Evolutionary conservation across 2,329 filamentous ascomycete genomes (phyloP).

Genomic region (Neobulgaria alba): DNA sequence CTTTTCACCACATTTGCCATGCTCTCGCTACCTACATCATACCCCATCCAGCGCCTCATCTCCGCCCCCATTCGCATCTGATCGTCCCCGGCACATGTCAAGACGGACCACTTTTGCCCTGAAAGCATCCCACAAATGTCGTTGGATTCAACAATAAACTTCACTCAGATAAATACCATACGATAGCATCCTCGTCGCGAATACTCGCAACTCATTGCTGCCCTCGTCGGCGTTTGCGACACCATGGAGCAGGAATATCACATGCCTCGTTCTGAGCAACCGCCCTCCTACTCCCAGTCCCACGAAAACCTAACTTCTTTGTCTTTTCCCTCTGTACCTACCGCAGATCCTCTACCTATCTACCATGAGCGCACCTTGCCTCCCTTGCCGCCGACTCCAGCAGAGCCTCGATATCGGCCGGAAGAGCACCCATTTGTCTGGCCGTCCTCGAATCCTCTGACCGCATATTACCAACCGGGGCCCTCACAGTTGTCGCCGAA

Average conservation of each 20-base stretch:
- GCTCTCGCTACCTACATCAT: too few relatives aligned
- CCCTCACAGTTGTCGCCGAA: constrained; percentile 26
- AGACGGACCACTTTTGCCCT: constrained; percentile 10
- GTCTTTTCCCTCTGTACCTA: constrained; percentile 22
- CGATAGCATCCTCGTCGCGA: constrained; percentile 1
- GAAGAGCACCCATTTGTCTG: constrained; percentile 24
- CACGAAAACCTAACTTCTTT: constrained; percentile 25
- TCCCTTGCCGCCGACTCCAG: constrained; percentile 20
- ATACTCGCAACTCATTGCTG: neutral
- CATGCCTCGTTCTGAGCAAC: constrained; percentile 23
- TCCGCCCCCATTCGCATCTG: too few relatives aligned
- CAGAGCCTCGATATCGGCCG: constrained; percentile 18
- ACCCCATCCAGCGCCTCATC: too few relatives aligned
- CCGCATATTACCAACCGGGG: constrained; percentile 27
- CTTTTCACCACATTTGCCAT: too few relatives aligned
- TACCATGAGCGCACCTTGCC: constrained; percentile 27
- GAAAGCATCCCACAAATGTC: constrained; percentile 9
- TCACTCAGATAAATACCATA: neutral
- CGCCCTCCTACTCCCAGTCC: constrained; percentile 21
- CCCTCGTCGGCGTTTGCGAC: constrained; percentile 16
- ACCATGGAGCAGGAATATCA: constrained; percentile 28
- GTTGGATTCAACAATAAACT: constrained; percentile 2
- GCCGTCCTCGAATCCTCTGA: constrained; percentile 29
- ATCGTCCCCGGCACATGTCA: constrained; percentile 2
- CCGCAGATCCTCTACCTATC: constrained; percentile 21